Evolutionary conservation across 495 filamentous ascomycete species (phyloP), one percentile per base, ranked within the genome.

Genomic region (Podospora conica): DNA sequence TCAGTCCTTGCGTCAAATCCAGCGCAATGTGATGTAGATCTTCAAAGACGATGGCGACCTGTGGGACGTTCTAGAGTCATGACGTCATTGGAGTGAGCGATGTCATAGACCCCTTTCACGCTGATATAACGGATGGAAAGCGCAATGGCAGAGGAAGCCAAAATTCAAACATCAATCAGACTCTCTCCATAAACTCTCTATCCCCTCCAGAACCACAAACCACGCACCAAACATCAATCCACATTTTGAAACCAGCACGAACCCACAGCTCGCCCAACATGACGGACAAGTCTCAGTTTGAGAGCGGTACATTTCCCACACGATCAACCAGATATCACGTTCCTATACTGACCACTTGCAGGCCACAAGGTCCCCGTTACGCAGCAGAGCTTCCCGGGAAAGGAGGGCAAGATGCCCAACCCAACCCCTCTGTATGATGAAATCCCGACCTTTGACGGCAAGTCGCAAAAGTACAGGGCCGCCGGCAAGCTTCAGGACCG

Each of bases 401-500:
- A 85, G 54, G 88, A 96, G 71, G 71, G 75, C 48, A 80, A 90
- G 56, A 81, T 95, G 79, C 80, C 84, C 25, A 70, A 84, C 20
- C 87, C 86, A 9, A 79, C 84, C 60, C 88, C 92, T 1, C 77
- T 82, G 27, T 86, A 83, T 27, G 86, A 86, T 53, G 78, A 89
- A n/a, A 70, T 95, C 15, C 91, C 92, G 2, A 87, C 88, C 7
- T 83, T 87, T 53, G 84, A 88, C 40, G 86, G 86, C 60, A 87
- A 88, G 15, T 90, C 87, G 75, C 86, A 90, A 69, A 85, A 82
- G 61, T 95, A 95, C 79, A 87, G 87, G 75, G 85, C 91, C 12
- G 90, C 92, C 11, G 88, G 87, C 48, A 96, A 96, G 77, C 83
- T 95, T 2, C 70, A 80, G 64, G 88, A 85, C 66, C 91, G 90